These are phyloP conservation scores for Porcisia deanei DNA, from an alignment of 208 protist genomes.

Conservation along the genomic window DNA sequence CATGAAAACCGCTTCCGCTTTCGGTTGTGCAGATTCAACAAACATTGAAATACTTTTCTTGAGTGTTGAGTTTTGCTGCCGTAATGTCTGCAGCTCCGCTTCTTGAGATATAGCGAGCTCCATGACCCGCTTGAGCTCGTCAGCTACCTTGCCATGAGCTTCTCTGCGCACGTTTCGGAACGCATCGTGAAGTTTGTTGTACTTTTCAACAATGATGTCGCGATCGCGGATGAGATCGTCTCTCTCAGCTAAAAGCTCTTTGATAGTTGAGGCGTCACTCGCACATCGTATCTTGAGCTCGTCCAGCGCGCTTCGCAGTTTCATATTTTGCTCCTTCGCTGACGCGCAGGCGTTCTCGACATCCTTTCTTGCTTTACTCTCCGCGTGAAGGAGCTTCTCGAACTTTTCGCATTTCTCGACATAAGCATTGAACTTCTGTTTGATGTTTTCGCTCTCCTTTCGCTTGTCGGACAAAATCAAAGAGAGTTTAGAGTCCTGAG, in stretches of 20 bases:
- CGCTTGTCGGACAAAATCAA: constrained; percentile 41
- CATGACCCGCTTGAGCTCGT: constrained; percentile 61
- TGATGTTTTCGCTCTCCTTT: constrained; percentile 44
- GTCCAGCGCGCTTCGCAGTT: constrained; percentile 50
- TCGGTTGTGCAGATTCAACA: constrained; percentile 46
- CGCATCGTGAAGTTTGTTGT: constrained; percentile 82
- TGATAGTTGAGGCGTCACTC: constrained; percentile 53
- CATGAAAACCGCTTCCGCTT: constrained; percentile 64
- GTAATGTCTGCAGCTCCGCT: constrained; percentile 69
- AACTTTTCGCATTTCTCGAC: constrained; percentile 55
- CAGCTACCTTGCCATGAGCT: constrained; percentile 34
- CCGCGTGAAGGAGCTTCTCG: constrained; percentile 25
- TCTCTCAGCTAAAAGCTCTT: constrained; percentile 52
- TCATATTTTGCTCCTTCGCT: constrained; percentile 39
- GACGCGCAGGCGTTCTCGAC: constrained; percentile 19
- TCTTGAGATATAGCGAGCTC: constrained; percentile 72
- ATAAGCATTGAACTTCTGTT: constrained; percentile 52
- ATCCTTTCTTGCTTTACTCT: constrained; percentile 38
- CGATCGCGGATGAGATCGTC: constrained; percentile 65
- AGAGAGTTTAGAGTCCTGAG: constrained; percentile 35
- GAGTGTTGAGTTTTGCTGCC: constrained; percentile 68
- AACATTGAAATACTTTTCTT: constrained; percentile 79
- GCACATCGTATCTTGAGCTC: constrained; percentile 68
- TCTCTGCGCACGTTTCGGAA: constrained; percentile 60
- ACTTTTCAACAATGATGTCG: constrained; percentile 77